phyloP scores from a whole-genome alignment of 73 alveolate species.

The Paramecium pentaurelia region DNA sequence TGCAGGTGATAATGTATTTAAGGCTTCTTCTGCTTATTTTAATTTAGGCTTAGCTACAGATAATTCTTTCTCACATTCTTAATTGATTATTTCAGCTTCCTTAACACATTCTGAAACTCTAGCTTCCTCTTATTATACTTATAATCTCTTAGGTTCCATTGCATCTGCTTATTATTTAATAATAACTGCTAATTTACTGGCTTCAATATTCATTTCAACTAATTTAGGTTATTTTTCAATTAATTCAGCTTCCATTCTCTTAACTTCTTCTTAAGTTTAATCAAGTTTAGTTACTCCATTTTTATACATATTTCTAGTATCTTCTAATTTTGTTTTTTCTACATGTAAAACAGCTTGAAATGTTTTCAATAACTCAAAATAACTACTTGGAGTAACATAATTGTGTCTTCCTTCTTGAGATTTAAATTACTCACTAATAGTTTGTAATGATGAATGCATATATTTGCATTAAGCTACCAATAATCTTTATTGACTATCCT shows the following conservation, averaged over 20 bases:
- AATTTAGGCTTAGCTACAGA: conserved; percentile 83
- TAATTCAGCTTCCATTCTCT: conserved; percentile 74
- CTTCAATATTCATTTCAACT: conserved; percentile 84
- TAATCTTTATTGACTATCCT: conserved; percentile 3
- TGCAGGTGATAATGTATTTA: conserved; percentile 80
- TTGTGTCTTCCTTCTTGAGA: conserved; percentile 84
- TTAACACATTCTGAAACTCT: conserved; percentile 68
- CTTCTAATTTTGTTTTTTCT: conserved; percentile 81
- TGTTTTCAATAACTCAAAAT: conserved; percentile 79
- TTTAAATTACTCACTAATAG: conserved; percentile 69
- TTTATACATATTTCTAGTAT: conserved; percentile 75
- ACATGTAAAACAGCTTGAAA: conserved; percentile 76
- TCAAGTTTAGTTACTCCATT: conserved; percentile 81
- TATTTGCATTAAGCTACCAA: conserved; percentile 40
- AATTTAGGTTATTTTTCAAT: conserved; percentile 76
- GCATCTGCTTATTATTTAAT: conserved; percentile 34
- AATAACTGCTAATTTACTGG: conserved; percentile 65
- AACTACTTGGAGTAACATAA: conserved; percentile 90
- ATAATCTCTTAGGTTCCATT: conserved; percentile 62
- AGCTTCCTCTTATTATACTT: conserved; percentile 64
- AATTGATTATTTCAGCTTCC: conserved; percentile 65
- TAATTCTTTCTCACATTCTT: conserved; percentile 82
- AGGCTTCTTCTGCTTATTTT: conserved; percentile 88
- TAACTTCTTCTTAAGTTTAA: conserved; percentile 72
- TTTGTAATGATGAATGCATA: conserved; percentile 83